Conservation (phyloP, 106 monocot genomes). For the Dendrobium chrysotoxum region DNA sequence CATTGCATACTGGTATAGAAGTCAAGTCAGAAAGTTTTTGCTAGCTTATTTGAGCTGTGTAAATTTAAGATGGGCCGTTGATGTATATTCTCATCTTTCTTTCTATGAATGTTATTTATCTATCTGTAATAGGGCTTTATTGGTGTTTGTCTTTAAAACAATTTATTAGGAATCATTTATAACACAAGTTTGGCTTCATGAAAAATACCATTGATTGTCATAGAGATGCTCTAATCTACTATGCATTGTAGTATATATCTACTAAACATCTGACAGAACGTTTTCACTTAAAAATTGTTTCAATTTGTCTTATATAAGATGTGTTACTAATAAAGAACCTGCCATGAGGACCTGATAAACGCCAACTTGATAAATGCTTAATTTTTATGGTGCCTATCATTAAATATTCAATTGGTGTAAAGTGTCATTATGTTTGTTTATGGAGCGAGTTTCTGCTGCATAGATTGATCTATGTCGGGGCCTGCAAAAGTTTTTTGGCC, state of each 20-base stretch:
- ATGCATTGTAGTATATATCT: not conserved
- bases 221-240: not conserved
- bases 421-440: not conserved
- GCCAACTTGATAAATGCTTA: not conserved
- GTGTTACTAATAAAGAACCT: not conserved
- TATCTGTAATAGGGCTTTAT: not conserved
- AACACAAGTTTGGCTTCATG: not conserved
- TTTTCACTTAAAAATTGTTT: not conserved
- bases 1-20: not conserved
- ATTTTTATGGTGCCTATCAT: not conserved
- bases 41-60: not conserved
- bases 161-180: not conserved
- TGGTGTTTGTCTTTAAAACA: not conserved
- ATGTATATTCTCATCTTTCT: not conserved
- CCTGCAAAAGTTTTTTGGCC: not conserved
- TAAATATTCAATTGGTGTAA: not conserved
- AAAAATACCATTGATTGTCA: not conserved
- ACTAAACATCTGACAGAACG: not conserved
- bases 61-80: not conserved
- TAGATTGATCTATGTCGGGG: not conserved
- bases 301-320: not conserved
- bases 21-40: not conserved
- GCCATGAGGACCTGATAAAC: not conserved
- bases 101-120: not conserved
- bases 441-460: not conserved